These are phyloP conservation scores for Saccharomycopsis sp. DNA, from an alignment of 805 yeast genomes.

Conservation along the genomic window DNA sequence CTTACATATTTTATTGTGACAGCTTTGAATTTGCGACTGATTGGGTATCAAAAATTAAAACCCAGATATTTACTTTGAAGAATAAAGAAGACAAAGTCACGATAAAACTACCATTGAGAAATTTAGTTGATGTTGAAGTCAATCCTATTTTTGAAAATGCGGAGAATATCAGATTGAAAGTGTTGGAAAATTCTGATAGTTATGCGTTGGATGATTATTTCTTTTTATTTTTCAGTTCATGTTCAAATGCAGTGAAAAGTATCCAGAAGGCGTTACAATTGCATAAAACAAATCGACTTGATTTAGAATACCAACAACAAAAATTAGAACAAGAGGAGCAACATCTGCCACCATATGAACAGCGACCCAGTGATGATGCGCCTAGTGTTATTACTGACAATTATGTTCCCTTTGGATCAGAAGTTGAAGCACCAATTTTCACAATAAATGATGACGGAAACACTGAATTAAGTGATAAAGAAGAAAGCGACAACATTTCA, in stretches of 20 bases:
- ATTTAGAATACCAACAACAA: background rate
- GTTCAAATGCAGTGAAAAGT: conserved; percentile 15
- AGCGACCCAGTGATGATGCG: background rate
- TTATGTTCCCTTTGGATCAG: conserved; percentile 8
- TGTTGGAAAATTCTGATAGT: conserved; percentile 45
- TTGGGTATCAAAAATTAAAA: conserved; percentile 73
- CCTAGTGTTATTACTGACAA: conserved; percentile 8
- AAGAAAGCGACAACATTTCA: conserved; percentile 21
- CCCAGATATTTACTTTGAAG: conserved; percentile 67
- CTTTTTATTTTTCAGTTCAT: conserved; percentile 52
- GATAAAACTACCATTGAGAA: conserved; percentile 66
- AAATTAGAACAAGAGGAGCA: background rate
- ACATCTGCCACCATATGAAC: background rate
- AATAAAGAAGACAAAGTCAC: conserved; percentile 68
- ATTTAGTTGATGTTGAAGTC: conserved; percentile 55
- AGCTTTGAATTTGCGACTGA: conserved; percentile 63
- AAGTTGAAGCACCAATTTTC: background rate
- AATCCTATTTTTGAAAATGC: conserved; percentile 50
- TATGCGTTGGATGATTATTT: conserved; percentile 62
- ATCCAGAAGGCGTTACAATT: conserved; percentile 13
- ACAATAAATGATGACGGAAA: conserved; percentile 4
- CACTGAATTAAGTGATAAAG: conserved; percentile 2
- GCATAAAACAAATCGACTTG: too few species aligned
- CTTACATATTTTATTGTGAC: conserved; percentile 67
- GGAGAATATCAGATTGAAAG: conserved; percentile 52